phyloP scores from a whole-genome alignment of 257 asterid species.

The Penstemon eatonii region DNA sequence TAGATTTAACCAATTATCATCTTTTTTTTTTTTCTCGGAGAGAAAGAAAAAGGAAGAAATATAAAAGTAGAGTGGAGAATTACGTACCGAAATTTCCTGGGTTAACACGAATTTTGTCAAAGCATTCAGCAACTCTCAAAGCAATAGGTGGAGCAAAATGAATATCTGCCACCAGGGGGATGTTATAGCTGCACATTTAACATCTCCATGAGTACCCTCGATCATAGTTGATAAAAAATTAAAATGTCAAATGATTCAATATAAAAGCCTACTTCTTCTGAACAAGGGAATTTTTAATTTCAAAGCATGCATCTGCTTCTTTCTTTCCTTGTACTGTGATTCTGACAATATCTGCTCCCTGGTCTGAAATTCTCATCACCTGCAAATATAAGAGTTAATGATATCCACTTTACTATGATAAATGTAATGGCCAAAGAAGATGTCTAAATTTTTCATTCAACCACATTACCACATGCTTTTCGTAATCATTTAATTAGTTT shows the following conservation, averaged over 20 bases:
- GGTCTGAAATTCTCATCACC: conserved; percentile 97
- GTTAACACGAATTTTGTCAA: conserved; percentile 95
- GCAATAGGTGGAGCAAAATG: conserved; percentile 99
- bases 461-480: neutral
- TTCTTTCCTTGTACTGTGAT: conserved; percentile 97
- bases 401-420: neutral
- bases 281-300: conserved; percentile 82
- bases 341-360: conserved; percentile 95
- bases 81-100: conserved; percentile 95
- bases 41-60: neutral
- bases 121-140: conserved; percentile 91
- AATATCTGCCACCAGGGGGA: conserved; percentile 97
- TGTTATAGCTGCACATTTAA: conserved; percentile 61
- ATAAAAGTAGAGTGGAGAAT: conserved; percentile 24
- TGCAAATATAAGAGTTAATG: conserved; percentile 31
- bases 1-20: conserved; percentile 20
- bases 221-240: conserved; percentile 16
- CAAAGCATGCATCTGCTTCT: conserved; percentile 97
- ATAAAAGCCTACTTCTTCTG: conserved; percentile 78
- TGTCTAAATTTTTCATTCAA: too few relatives aligned
- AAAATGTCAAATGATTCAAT: conserved; percentile 16
- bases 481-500: neutral
- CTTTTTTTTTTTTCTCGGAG: neutral
- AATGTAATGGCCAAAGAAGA: neutral
- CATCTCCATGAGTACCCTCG: conserved; percentile 23